Base-by-base conservation (phyloP, 495 filamentous ascomycete genomes). In the Haplographium delicatum region DNA sequence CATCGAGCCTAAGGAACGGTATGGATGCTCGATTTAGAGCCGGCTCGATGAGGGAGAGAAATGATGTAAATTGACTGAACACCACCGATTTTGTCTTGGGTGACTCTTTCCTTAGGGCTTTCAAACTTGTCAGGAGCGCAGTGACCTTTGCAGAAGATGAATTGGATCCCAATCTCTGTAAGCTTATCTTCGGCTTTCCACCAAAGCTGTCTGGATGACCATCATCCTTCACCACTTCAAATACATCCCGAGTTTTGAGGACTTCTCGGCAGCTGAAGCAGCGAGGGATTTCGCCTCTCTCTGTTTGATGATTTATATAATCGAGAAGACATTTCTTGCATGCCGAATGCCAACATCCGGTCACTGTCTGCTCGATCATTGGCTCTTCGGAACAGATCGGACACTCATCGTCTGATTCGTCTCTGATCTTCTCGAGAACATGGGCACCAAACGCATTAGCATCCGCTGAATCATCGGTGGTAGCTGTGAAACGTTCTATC, bases 21-120 rank as follows among this genome's bases (percentile, higher is more conserved):
- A 98, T 91, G 16, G 82, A 78, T 11, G 82, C 80, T 20, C 76
- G 75, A 11, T 71, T 54, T 16, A 98, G 79, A 0, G 88, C 84
- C 0, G 88, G 83, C 45, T 85, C 80, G 60, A 98, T 89, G 10
- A 97, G 81, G 57, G 91, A 84, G 46, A 98, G 81, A 67, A 97
- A 98, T 1, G 89, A 90, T 8, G 93, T 98, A 65, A 98, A 98
- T 66, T 98, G 93, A 53, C 84, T 89, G 69, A 98, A 97, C 44
- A 97, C 82, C 33, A 95, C 89, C 23, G 86, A 87, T 72, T 96
- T 96, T n/a, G 82, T 86, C 34, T 67, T 72, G 0, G 86, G 76
- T 34, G 75, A 64, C 16, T 74, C 70, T 35, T 63, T 71, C 7
- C 85, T 81, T 4, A 93, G 63, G 20, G 73, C 66, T 35, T 81